phyloP scores from a whole-genome alignment of 257 asterid species.

The Scutellaria baicalensis region DNA sequence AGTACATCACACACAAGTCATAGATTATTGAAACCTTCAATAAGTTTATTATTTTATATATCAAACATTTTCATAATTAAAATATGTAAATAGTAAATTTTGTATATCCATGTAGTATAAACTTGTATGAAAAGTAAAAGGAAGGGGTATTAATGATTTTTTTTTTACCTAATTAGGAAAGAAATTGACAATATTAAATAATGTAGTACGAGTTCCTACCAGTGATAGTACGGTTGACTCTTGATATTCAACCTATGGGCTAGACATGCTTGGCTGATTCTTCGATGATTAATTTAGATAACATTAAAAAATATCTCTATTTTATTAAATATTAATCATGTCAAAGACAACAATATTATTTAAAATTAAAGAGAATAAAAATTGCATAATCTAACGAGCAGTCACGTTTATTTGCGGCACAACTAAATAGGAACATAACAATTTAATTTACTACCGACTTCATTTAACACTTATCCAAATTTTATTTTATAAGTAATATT shows the following conservation, averaged over 20 bases:
- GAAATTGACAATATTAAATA: not conserved
- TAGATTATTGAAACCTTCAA: too few species aligned
- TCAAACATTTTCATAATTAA: too few species aligned
- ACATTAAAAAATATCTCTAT: not conserved
- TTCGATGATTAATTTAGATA: not conserved
- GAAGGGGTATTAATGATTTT: not conserved
- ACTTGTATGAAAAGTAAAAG: too few species aligned
- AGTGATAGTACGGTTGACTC: constrained; percentile 31
- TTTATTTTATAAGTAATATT: too few species aligned
- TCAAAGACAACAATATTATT: not conserved
- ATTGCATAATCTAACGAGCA: not conserved
- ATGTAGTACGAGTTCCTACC: not conserved
- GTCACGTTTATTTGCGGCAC: not conserved
- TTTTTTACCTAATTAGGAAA: too few species aligned
- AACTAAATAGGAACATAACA: not conserved
- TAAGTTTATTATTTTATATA: too few species aligned
- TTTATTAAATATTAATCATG: not conserved
- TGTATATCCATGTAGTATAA: too few species aligned
- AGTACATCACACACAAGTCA: too few species aligned
- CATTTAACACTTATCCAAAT: too few species aligned
- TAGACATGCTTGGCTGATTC: not conserved
- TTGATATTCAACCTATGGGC: not conserved
- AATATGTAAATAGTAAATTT: too few species aligned
- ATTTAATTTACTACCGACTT: too few species aligned
- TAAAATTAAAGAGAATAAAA: not conserved